Conservation (phyloP, 768 basidiomycete species). For the Calocera viscosa region DNA sequence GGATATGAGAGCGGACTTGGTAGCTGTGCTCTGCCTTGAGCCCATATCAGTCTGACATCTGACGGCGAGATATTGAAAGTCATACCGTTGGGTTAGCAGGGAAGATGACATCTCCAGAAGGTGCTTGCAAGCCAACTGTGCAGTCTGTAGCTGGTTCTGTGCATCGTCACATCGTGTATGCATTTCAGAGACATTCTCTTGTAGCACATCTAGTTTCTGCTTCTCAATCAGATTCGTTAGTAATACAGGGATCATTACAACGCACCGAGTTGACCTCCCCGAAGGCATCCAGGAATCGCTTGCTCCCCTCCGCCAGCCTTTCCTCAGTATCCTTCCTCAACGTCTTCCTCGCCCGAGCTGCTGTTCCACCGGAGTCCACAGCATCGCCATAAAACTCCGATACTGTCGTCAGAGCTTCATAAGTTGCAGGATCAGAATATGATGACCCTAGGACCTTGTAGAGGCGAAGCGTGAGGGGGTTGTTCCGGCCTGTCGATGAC, state of each 20-base stretch:
- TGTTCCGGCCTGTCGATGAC: constrained; percentile 15
- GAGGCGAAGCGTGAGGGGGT: constrained; percentile 69
- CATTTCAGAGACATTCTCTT: constrained; percentile 70
- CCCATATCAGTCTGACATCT: constrained; percentile 7
- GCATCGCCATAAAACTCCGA: constrained; percentile 54
- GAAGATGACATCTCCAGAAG: constrained; percentile 74
- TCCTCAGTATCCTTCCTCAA: constrained; percentile 75
- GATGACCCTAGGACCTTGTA: constrained; percentile 80
- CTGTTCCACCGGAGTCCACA: constrained; percentile 42
- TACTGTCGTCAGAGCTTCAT: constrained; percentile 69
- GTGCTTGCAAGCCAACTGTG: constrained; percentile 62
- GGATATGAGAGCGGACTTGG: constrained; percentile 57
- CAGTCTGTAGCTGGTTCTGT: constrained; percentile 58
- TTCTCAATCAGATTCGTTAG: not conserved
- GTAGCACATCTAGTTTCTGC: constrained; percentile 74
- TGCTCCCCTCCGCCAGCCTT: constrained; percentile 68
- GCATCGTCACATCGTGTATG: constrained; percentile 70
- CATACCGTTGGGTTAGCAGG: constrained; percentile 58
- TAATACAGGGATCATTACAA: no score
- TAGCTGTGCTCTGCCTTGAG: constrained; percentile 53
- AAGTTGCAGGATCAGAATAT: constrained; percentile 63
- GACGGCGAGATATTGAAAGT: not conserved
- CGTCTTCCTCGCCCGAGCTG: constrained; percentile 61
- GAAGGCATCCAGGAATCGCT: constrained; percentile 70
- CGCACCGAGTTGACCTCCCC: constrained; percentile 82